A percentile compares a stretch with the other conserved stretches of the same genome.
phyloP scores from a whole-genome alignment of 768 basidiomycete species.

The Boletus rufocinnamomeus region DNA sequence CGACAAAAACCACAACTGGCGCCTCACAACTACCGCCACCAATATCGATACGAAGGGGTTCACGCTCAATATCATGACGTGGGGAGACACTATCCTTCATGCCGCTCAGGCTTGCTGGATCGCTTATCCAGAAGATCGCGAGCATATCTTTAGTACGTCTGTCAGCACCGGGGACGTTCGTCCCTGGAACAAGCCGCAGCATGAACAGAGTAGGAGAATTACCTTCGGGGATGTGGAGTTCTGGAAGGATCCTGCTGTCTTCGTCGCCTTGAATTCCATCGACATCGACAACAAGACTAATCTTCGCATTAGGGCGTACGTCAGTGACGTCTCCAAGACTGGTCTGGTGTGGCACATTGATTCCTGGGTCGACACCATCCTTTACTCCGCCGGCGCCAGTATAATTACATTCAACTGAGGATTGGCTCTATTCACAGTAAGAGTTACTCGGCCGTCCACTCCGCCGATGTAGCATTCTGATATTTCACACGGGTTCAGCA shows the following conservation, averaged over 20 bases:
- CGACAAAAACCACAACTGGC: constrained; percentile 9
- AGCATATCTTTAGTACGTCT: constrained; percentile 19
- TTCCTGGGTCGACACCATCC: constrained; percentile 12
- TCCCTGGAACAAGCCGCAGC: constrained; percentile 3
- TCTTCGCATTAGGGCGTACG: constrained; percentile 19
- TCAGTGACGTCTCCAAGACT: constrained; percentile 5
- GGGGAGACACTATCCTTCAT: constrained; percentile 10
- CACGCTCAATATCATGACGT: constrained; percentile 17
- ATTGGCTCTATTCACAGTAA: neutral
- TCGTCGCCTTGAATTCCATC: constrained; percentile 22
- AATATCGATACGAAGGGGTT: constrained; percentile 17
- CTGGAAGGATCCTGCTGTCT: constrained; percentile 19
- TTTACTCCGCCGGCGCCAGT: neutral
- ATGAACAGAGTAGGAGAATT: constrained; percentile 5
- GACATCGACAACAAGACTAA: constrained; percentile 8
- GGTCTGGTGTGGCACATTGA: constrained; percentile 12
- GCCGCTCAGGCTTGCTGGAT: constrained; percentile 15
- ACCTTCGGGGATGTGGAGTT: constrained; percentile 10
- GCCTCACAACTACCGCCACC: constrained; percentile 8
- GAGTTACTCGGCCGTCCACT: neutral
- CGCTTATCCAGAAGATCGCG: constrained; percentile 24
- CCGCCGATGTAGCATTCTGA: neutral
- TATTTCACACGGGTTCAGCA: neutral
- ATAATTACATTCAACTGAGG: neutral
- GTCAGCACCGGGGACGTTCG: constrained; percentile 12